These are phyloP conservation scores for Clavulina sp. DNA, from an alignment of 768 basidiomycete species.

Conservation along the genomic window DNA sequence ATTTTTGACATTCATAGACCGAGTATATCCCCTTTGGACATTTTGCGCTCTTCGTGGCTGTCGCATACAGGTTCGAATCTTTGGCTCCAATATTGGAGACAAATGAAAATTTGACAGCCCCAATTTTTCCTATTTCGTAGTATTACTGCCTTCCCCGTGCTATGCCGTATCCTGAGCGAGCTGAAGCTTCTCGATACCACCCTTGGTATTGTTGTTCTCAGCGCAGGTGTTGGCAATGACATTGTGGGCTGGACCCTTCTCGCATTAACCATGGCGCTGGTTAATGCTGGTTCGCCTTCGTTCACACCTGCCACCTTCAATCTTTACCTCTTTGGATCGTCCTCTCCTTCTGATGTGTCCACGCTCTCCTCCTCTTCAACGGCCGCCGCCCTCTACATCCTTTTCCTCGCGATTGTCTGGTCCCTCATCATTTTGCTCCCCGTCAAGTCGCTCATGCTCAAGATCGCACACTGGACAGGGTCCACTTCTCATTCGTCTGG, in stretches of 20 bases:
- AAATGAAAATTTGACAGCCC: background rate
- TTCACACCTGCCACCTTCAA: no score
- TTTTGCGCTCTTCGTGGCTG: conserved; percentile 89
- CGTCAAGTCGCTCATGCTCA: conserved; percentile 42
- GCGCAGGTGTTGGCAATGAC: conserved; percentile 49
- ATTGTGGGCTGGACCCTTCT: conserved; percentile 58
- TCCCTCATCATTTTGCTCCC: conserved; percentile 49
- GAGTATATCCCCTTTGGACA: conserved; percentile 61
- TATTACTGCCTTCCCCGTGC: conserved; percentile 48
- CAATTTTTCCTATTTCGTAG: no score
- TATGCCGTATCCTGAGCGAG: conserved; percentile 26
- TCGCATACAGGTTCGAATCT: conserved; percentile 54
- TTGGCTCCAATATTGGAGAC: no score
- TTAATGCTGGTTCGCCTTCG: conserved; percentile 55
- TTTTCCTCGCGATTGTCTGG: conserved; percentile 52
- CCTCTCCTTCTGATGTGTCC: background rate
- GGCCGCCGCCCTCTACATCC: conserved; percentile 66
- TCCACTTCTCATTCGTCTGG: no score
- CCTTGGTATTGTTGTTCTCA: conserved; percentile 78
- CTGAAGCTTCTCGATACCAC: conserved; percentile 80
- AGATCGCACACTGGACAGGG: conserved; percentile 49
- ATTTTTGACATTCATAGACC: no score
- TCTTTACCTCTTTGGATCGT: background rate
- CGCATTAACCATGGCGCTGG: conserved; percentile 70
- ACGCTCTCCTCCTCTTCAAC: no score